A percentile compares a stretch with the other conserved stretches of the same genome.
These are phyloP conservation scores for Brettanomyces sp. DNA, from an alignment of 805 yeast species.

Conservation along the genomic window DNA sequence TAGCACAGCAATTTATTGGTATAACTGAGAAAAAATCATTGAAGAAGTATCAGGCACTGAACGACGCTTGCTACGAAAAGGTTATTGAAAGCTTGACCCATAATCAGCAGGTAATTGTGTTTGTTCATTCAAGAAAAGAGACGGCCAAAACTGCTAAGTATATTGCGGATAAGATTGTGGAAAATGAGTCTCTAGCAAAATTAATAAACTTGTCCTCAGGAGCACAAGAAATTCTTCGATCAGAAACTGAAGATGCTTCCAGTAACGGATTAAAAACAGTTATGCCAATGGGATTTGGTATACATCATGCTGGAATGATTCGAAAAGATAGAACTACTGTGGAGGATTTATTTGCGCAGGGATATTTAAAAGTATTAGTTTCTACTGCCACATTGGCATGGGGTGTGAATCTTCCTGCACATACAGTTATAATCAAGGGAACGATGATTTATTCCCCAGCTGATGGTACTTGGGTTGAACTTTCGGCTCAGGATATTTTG, in stretches of 20 bases:
- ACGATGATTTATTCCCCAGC: conserved; percentile 92
- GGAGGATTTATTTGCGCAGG: conserved; percentile 84
- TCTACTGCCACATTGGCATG: conserved; percentile 93
- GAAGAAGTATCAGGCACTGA: conserved; percentile 72
- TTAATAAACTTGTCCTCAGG: conserved; percentile 43
- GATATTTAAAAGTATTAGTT: conserved; percentile 72
- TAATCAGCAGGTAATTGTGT: conserved; percentile 74
- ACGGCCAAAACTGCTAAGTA: conserved; percentile 76
- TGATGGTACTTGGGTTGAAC: conserved; percentile 77
- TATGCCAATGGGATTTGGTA: conserved; percentile 67
- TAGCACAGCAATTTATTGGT: conserved; percentile 82
- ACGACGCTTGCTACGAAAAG: conserved; percentile 82
- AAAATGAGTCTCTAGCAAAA: conserved; percentile 39
- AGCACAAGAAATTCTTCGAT: conserved; percentile 49
- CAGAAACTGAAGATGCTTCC: conserved; percentile 50
- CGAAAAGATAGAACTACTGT: conserved; percentile 65
- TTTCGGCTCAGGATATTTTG: conserved; percentile 89
- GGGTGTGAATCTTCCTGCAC: conserved; percentile 96
- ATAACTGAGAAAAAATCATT: conserved; percentile 76
- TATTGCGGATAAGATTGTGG: conserved; percentile 52
- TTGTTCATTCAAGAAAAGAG: conserved; percentile 91
- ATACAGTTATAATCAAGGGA: conserved; percentile 87
- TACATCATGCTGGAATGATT: conserved; percentile 86
- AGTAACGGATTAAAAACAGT: conserved; percentile 49
- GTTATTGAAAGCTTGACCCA: conserved; percentile 52